These are phyloP conservation scores for Neonectria neomacrospora DNA, from an alignment of 2,329 filamentous ascomycete genomes.

Conservation along the genomic window DNA sequence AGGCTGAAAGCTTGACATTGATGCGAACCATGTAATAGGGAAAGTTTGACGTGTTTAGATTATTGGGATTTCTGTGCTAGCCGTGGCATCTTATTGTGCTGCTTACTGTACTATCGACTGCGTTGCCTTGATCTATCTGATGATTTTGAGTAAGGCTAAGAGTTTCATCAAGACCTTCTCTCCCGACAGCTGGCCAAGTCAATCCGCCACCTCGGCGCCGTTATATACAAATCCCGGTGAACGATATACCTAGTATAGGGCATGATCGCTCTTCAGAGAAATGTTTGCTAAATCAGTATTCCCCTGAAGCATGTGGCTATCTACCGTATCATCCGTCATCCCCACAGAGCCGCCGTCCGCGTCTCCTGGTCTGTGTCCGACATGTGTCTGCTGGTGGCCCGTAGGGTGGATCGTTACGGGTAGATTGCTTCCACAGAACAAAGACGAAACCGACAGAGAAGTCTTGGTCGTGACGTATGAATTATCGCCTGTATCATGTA, in stretches of 20 bases:
- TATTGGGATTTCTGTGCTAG: too few species aligned
- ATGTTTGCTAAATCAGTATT: constrained; percentile 28
- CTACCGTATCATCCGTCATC: not conserved
- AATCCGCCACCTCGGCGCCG: constrained; percentile 27
- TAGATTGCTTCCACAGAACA: constrained; percentile 29
- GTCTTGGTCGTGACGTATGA: constrained; percentile 28
- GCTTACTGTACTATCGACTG: too few species aligned
- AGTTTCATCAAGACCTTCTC: too few species aligned
- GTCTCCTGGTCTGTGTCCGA: not conserved
- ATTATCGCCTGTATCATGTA: constrained; percentile 21
- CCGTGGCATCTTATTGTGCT: too few species aligned
- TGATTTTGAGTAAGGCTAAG: too few species aligned
- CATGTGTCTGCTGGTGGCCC: not conserved
- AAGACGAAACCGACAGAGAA: constrained; percentile 32
- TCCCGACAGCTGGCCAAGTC: too few species aligned
- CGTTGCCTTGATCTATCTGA: too few species aligned
- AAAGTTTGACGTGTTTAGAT: too few species aligned
- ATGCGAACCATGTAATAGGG: too few species aligned
- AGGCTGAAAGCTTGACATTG: too few species aligned
- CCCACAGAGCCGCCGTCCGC: not conserved
- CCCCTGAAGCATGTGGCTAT: constrained; percentile 6
- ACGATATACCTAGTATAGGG: constrained; percentile 31
- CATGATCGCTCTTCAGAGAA: constrained; percentile 28
- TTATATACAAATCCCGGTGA: constrained; percentile 25
- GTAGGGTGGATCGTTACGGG: not conserved